These are phyloP conservation scores for Kluyveromyces nonfermentans DNA, from an alignment of 805 yeast genomes.

Conservation along the genomic window DNA sequence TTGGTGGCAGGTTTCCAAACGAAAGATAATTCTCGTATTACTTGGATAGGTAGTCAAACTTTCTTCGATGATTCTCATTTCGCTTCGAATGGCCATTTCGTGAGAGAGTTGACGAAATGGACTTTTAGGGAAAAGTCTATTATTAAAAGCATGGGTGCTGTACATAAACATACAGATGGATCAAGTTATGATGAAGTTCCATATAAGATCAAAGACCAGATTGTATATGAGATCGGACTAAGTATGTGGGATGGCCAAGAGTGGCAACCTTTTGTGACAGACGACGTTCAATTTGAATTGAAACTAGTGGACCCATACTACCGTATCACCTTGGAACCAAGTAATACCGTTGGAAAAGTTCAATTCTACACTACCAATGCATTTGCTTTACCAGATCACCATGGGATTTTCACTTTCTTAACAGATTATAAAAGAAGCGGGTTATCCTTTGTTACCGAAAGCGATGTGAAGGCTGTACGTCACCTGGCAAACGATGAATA, in stretches of 20 bases:
- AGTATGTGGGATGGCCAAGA: constrained; percentile 40
- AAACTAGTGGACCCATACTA: constrained; percentile 93
- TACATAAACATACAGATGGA: constrained; percentile 43
- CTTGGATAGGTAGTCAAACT: constrained; percentile 69
- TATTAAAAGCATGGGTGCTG: constrained; percentile 43
- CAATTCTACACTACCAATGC: constrained; percentile 44
- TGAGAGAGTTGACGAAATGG: constrained; percentile 54
- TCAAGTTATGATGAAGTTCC: constrained; percentile 33
- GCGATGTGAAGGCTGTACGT: constrained; percentile 70
- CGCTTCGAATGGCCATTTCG: constrained; percentile 30
- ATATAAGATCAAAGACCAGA: constrained; percentile 71
- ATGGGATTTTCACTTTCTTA: constrained; percentile 87
- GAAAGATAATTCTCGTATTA: constrained; percentile 62
- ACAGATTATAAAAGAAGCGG: constrained; percentile 76
- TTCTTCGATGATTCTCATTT: constrained; percentile 37
- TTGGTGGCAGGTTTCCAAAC: constrained; percentile 74
- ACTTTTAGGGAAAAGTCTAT: constrained; percentile 60
- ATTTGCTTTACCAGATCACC: constrained; percentile 85
- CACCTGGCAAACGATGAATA: constrained; percentile 95
- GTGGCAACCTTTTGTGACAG: constrained; percentile 63
- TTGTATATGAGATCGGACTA: constrained; percentile 42
- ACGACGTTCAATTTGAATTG: constrained; percentile 73
- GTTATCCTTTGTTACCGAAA: constrained; percentile 52
- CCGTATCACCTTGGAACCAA: constrained; percentile 52
- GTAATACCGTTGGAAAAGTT: constrained; percentile 32